Conservation (phyloP, 75 land plant genomes). For the Sequoia sempervirens region DNA sequence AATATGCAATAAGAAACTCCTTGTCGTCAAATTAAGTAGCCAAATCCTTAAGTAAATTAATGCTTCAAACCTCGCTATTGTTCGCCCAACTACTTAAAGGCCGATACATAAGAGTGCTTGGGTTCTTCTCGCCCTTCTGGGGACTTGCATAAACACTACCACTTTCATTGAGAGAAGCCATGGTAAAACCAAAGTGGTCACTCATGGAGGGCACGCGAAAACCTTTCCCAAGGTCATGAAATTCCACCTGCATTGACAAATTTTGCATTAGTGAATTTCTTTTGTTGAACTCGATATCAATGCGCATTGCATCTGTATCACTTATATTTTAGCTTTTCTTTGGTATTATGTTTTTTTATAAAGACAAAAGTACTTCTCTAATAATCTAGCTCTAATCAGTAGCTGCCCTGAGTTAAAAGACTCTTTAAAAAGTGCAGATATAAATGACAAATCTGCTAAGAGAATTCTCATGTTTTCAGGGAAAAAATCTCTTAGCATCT, state of each 20-base stretch:
- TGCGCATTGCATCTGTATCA: background rate
- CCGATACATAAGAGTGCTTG: constrained; percentile 91
- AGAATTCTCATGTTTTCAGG: background rate
- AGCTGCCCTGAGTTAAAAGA: background rate
- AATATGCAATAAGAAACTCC: background rate
- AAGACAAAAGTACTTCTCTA: background rate
- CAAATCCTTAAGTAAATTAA: constrained; percentile 1
- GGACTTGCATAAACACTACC: constrained; percentile 90
- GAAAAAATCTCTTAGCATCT: background rate
- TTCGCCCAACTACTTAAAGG: constrained; percentile 98
- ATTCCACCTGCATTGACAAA: constrained; percentile 73
- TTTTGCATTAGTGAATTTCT: background rate
- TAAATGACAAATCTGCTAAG: too few species aligned
- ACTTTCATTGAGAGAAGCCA: constrained; percentile 86
- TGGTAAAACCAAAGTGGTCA: constrained; percentile 91
- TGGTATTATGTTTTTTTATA: background rate
- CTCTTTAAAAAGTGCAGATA: too few species aligned
- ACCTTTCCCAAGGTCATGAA: constrained; percentile 89
- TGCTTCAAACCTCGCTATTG: constrained; percentile 81
- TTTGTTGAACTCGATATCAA: background rate
- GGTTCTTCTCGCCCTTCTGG: constrained; percentile 81
- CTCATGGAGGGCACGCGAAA: constrained; percentile 89
- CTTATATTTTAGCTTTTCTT: background rate
- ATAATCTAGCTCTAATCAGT: background rate
- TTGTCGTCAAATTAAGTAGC: background rate